phyloP scores from a whole-genome alignment of 495 filamentous ascomycete genomes.

The Apiosordaria backusii region DNA sequence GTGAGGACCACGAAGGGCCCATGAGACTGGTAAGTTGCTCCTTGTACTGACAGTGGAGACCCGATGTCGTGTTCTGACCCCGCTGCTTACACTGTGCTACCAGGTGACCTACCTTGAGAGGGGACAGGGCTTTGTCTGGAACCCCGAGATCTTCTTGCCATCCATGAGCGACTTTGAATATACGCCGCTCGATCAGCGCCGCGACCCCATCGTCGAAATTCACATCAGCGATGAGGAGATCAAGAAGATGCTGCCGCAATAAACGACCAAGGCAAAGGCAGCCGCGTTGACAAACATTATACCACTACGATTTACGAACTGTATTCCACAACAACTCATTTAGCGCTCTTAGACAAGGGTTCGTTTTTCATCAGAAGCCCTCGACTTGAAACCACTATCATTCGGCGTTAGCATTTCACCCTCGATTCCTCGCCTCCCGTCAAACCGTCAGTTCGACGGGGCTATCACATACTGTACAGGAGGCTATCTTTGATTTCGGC shows the following conservation, averaged over 20 bases:
- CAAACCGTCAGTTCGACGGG: not conserved
- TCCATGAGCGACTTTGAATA: slow-evolving; percentile 57
- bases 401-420: not conserved
- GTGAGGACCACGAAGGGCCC: slow-evolving; percentile 57
- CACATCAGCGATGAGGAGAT: slow-evolving; percentile 60
- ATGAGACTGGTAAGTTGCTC: slow-evolving; percentile 55
- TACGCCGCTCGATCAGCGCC: slow-evolving; percentile 58
- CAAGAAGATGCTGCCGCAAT: slow-evolving; percentile 53
- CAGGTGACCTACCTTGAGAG: slow-evolving; percentile 68
- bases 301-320: not conserved
- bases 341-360: not conserved
- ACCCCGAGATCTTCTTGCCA: slow-evolving; percentile 60
- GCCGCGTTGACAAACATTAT: not conserved
- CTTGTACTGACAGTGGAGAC: not conserved
- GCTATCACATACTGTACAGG: not conserved
- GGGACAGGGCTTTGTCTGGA: slow-evolving; percentile 69
- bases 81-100: slow-evolving; percentile 14
- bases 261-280: slow-evolving; percentile 15
- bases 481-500: slow-evolving; percentile 1
- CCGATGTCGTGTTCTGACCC: slow-evolving; percentile 2
- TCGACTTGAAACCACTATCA: not conserved
- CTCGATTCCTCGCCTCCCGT: not conserved
- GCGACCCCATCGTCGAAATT: slow-evolving; percentile 67
- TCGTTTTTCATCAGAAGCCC: not conserved
- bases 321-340: not conserved